phyloP scores from a whole-genome alignment of 2,329 filamentous ascomycete genomes.

The Blastomyces percursus region DNA sequence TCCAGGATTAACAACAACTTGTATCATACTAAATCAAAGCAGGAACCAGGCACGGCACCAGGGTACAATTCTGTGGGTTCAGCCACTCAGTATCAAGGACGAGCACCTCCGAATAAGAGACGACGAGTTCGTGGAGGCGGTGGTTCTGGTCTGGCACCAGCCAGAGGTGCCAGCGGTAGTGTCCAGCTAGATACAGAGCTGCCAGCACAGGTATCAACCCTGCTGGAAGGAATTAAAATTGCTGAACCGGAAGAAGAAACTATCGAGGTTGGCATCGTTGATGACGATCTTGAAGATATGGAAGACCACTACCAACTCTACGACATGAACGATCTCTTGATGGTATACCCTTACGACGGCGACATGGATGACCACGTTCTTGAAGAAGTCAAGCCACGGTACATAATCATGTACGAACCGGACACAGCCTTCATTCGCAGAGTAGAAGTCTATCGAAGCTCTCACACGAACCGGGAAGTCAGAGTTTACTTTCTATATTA shows the following conservation, averaged over 20 bases:
- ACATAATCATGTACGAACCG: slow-evolving; percentile 98
- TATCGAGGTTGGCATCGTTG: slow-evolving; percentile 49
- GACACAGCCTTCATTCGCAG: slow-evolving; percentile 87
- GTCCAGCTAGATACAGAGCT: slow-evolving; percentile 66
- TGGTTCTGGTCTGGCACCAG: slow-evolving; percentile 46
- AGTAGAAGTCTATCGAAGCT: slow-evolving; percentile 91
- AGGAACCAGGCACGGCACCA: slow-evolving; percentile 17
- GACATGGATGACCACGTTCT: slow-evolving; percentile 95
- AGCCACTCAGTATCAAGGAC: slow-evolving; percentile 40
- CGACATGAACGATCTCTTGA: slow-evolving; percentile 77
- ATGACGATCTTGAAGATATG: slow-evolving; percentile 79
- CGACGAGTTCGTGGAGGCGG: slow-evolving; percentile 67
- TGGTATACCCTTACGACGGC: slow-evolving; percentile 87
- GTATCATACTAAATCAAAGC: slow-evolving; percentile 22
- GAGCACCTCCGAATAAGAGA: slow-evolving; percentile 72
- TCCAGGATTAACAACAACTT: slow-evolving; percentile 58
- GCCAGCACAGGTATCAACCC: slow-evolving; percentile 65
- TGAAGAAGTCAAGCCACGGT: slow-evolving; percentile 83
- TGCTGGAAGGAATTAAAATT: slow-evolving; percentile 75
- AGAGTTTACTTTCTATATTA: slow-evolving; percentile 97
- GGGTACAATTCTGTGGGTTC: slow-evolving; percentile 15
- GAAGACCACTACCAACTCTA: slow-evolving; percentile 87
- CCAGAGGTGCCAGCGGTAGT: slow-evolving; percentile 60
- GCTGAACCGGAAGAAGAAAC: slow-evolving; percentile 59
- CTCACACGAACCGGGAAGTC: slow-evolving; percentile 78